Percentiles rank a stretch among this genome's conserved stretches.
These are phyloP conservation scores for Rubroboletus satanas DNA, from an alignment of 768 basidiomycete species.

Conservation along the genomic window DNA sequence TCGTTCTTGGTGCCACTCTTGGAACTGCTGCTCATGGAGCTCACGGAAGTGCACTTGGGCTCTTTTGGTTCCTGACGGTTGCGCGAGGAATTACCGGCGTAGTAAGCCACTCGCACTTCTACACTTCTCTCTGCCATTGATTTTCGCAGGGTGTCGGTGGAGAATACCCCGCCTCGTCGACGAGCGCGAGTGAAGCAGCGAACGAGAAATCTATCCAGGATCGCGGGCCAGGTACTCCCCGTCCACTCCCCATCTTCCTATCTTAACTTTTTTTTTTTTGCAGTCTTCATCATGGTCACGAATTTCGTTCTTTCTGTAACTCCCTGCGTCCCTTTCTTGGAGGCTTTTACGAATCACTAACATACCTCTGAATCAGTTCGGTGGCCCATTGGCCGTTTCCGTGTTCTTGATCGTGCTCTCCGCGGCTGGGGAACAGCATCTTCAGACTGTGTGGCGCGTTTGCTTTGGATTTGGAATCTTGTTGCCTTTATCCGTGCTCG, in stretches of 20 bases:
- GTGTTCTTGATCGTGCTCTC: slow-evolving; percentile 68
- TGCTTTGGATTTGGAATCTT: slow-evolving; percentile 62
- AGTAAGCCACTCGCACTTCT: slow-evolving; percentile 33
- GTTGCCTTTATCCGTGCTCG: slow-evolving; percentile 63
- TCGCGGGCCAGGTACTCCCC: slow-evolving; percentile 52
- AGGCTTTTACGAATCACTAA: neutral
- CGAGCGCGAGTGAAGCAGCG: slow-evolving; percentile 66
- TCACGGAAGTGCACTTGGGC: slow-evolving; percentile 48
- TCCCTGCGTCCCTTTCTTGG: neutral
- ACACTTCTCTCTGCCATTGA: neutral
- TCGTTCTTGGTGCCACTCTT: slow-evolving; percentile 65
- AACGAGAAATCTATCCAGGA: slow-evolving; percentile 60
- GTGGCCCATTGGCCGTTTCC: slow-evolving; percentile 61
- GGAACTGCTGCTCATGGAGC: slow-evolving; percentile 66
- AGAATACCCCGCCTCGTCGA: slow-evolving; percentile 73
- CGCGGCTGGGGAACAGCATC: slow-evolving; percentile 58
- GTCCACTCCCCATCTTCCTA: slow-evolving; percentile 3
- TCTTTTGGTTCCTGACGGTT: slow-evolving; percentile 74
- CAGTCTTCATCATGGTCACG: slow-evolving; percentile 73
- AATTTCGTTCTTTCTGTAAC: slow-evolving; percentile 64
- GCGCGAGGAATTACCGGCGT: slow-evolving; percentile 69
- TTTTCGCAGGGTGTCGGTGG: slow-evolving; percentile 60
- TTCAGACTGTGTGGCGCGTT: slow-evolving; percentile 64
- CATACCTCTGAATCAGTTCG: slow-evolving; percentile 40
- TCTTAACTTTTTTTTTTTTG: neutral